phyloP scores from a whole-genome alignment of 2,329 filamentous ascomycete species.

The Venturia effusa region DNA sequence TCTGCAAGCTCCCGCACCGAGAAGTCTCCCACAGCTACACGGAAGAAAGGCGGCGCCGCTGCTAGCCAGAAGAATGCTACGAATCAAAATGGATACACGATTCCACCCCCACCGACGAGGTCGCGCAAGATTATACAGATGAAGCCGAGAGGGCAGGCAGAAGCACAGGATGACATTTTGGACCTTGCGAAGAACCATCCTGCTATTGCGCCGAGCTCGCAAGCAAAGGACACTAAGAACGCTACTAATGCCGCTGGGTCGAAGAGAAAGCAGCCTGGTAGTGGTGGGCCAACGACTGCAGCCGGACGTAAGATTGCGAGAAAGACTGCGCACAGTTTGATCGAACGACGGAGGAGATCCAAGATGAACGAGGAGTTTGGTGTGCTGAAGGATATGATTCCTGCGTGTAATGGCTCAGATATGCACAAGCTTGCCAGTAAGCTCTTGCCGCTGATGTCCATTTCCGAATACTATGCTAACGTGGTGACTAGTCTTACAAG shows the following conservation, averaged over 20 bases:
- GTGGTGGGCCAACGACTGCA: conserved; percentile 53
- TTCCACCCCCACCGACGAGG: conserved; percentile 85
- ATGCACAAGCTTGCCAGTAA: conserved; percentile 93
- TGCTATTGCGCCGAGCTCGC: conserved; percentile 14
- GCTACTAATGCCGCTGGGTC: conserved; percentile 20
- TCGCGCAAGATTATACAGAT: conserved; percentile 97
- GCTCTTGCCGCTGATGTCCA: conserved; percentile 56
- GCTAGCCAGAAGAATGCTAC: background rate
- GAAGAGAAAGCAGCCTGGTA: conserved; percentile 65
- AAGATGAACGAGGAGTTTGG: conserved; percentile 99
- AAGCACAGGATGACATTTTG: conserved; percentile 17
- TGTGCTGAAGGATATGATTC: conserved; percentile 88
- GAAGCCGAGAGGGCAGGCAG: conserved; percentile 52
- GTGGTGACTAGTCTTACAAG: conserved; percentile 40
- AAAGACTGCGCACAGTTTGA: conserved; percentile 92
- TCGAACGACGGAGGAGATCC: conserved; percentile 76
- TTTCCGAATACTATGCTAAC: conserved; percentile 10
- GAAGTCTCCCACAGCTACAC: background rate
- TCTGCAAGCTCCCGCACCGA: conserved; percentile 3
- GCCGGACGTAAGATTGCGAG: conserved; percentile 90
- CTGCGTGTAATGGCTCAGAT: conserved; percentile 81
- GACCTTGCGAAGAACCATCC: background rate
- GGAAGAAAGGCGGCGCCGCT: background rate
- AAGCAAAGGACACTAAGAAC: conserved; percentile 16
- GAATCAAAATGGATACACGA: conserved; percentile 45